Evolutionary conservation across 169 alveolate genomes (phyloP).

Genomic region (Plasmodium ovale): DNA sequence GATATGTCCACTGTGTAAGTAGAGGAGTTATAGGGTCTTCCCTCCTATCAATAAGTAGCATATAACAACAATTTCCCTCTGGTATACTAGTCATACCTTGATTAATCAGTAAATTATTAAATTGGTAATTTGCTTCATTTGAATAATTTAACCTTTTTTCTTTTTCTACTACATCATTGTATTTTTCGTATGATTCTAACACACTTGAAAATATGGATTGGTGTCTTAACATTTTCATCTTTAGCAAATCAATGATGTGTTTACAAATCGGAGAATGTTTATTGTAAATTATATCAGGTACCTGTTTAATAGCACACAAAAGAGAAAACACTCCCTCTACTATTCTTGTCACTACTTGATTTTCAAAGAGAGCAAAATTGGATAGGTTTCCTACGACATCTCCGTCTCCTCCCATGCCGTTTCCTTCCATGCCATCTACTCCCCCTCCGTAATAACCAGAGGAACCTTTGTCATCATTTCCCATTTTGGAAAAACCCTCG

Average conservation of each 20-base stretch:
- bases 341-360: slow-evolving; percentile 21
- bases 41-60: slow-evolving; percentile 94
- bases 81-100: slow-evolving; percentile 19
- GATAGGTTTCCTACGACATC: slow-evolving; percentile 1
- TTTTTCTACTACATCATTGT: slow-evolving; percentile 76
- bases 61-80: slow-evolving; percentile 79
- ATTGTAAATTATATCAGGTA: slow-evolving; percentile 57
- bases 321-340: slow-evolving; percentile 56
- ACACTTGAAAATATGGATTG: slow-evolving; percentile 45
- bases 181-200: slow-evolving; percentile 75
- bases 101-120: slow-evolving; percentile 49
- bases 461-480: neutral
- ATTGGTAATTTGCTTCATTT: slow-evolving; percentile 67
- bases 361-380: slow-evolving; percentile 10
- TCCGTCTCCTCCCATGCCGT: neutral
- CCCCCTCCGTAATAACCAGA: too few relatives aligned
- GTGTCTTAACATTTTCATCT: slow-evolving; percentile 33
- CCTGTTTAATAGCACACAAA: slow-evolving; percentile 29
- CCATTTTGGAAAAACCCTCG: slow-evolving; percentile 21
- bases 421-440: too few relatives aligned
- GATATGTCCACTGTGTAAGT: slow-evolving; percentile 97
- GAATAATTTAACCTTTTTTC: slow-evolving; percentile 60
- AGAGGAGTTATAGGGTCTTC: slow-evolving; percentile 98
- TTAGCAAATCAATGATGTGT: slow-evolving; percentile 38
- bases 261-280: slow-evolving; percentile 50